Conservation (phyloP, 1,284 basidiomycete genomes). For the Sporisorium scitamineum region DNA sequence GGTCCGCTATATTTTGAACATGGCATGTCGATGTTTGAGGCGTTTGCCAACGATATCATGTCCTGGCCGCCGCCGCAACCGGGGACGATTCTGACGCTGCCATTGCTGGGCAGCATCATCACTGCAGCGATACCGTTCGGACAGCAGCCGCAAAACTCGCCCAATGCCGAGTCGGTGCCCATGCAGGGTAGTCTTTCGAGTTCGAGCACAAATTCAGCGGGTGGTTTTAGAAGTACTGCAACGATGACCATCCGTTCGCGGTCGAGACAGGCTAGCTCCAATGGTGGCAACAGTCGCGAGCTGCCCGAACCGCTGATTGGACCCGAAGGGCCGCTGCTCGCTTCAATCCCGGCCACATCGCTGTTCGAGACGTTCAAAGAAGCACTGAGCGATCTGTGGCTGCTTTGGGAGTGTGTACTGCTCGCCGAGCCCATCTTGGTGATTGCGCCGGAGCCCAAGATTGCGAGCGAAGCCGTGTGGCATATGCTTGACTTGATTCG, state of each 20-base stretch:
- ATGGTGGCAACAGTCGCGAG: slow-evolving; percentile 15
- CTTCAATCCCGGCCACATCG: slow-evolving; percentile 77
- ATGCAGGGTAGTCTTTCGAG: slow-evolving; percentile 9
- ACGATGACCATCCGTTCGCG: slow-evolving; percentile 41
- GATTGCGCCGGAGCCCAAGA: slow-evolving; percentile 82
- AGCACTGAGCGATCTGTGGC: slow-evolving; percentile 77
- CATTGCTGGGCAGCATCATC: slow-evolving; percentile 55
- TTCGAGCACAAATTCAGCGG: neutral
- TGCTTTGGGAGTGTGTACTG: slow-evolving; percentile 81
- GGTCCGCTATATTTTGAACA: slow-evolving; percentile 72
- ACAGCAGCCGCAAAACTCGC: slow-evolving; percentile 58
- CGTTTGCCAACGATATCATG: slow-evolving; percentile 57
- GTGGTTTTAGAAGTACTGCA: slow-evolving; percentile 27
- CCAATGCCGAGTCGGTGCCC: slow-evolving; percentile 36
- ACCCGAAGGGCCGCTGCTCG: slow-evolving; percentile 71
- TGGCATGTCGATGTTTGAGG: slow-evolving; percentile 64
- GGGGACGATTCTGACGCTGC: slow-evolving; percentile 57
- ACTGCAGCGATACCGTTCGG: slow-evolving; percentile 60
- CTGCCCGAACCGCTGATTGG: slow-evolving; percentile 44
- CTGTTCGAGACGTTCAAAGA: slow-evolving; percentile 63
- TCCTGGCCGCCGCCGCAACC: slow-evolving; percentile 60
- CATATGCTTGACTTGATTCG: slow-evolving; percentile 82
- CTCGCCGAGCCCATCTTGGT: slow-evolving; percentile 84
- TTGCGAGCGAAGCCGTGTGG: slow-evolving; percentile 79
- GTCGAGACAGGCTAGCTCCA: slow-evolving; percentile 15